Conservation (phyloP, 306 rosid species). For the Pyrus pyrifolia region DNA sequence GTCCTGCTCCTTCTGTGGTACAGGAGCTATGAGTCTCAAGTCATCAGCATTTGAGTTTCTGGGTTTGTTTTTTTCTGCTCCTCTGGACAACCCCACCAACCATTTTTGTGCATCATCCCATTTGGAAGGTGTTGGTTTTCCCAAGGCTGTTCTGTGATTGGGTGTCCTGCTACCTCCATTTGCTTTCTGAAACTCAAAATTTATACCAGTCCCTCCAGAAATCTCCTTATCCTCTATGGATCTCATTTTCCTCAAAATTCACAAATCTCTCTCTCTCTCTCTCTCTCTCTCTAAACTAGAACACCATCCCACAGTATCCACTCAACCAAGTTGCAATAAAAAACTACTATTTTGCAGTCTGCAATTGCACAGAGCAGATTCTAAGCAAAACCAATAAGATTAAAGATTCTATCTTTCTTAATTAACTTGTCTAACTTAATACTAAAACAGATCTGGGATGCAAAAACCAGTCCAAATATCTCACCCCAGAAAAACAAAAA, state of each 20-base stretch:
- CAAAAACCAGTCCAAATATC: conserved; percentile 10
- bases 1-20: conserved; percentile 78
- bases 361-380: not conserved
- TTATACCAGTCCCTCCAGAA: conserved; percentile 33
- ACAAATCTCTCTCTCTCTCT: not conserved
- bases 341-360: not conserved
- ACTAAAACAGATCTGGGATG: conserved; percentile 10
- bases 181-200: conserved; percentile 75
- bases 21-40: conserved; percentile 80
- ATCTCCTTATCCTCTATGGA: conserved; percentile 67
- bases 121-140: conserved; percentile 88
- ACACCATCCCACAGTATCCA: not conserved
- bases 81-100: conserved; percentile 87
- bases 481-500: conserved; percentile 6
- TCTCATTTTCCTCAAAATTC: conserved; percentile 47
- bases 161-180: conserved; percentile 33
- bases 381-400: not conserved
- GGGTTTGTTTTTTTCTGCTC: conserved; percentile 65
- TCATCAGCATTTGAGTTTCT: conserved; percentile 94
- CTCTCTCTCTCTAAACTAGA: not conserved
- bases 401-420: conserved; percentile 18
- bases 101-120: conserved; percentile 99
- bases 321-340: not conserved
- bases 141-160: conserved; percentile 53
- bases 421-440: not conserved